A percentile compares a stretch with the other conserved stretches of the same genome.
These are phyloP conservation scores for Globisporangium uncinulatum DNA, from an alignment of 352 stramenopile species.

Conservation along the genomic window DNA sequence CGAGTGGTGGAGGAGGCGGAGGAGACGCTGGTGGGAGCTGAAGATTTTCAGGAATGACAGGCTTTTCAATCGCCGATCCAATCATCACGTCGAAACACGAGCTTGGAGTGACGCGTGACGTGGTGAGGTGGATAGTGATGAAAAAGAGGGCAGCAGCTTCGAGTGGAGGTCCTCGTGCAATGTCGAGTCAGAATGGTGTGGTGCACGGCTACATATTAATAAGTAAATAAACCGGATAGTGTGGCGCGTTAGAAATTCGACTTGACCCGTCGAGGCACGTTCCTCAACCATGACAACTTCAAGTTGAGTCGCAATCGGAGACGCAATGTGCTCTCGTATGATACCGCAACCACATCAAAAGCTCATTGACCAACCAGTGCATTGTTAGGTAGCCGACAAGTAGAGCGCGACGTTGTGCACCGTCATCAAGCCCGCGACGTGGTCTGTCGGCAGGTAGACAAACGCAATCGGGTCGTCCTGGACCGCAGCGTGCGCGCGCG, in stretches of 20 bases:
- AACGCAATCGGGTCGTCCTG: conserved; percentile 28
- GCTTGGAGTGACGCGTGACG: neutral
- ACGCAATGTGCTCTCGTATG: no score
- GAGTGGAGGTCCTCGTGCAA: no score
- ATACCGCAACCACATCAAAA: no score
- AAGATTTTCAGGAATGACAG: neutral
- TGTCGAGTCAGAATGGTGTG: no score
- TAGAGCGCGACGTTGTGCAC: conserved; percentile 29
- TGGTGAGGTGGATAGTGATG: neutral
- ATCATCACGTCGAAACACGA: neutral
- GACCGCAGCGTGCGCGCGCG: conserved; percentile 15
- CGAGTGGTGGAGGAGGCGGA: neutral
- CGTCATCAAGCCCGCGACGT: conserved; percentile 18
- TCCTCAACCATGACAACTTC: no score
- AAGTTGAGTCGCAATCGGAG: no score
- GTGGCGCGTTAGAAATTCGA: neutral
- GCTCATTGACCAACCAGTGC: no score
- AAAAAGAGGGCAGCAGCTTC: neutral
- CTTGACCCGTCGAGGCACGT: neutral
- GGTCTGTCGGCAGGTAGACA: conserved; percentile 30
- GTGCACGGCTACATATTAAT: no score
- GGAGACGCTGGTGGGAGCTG: neutral
- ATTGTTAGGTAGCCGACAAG: conserved; percentile 19
- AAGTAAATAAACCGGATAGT: no score
- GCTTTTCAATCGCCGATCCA: neutral